Evolutionary conservation across 1,284 basidiomycete species (phyloP).

Genomic region (Puccinia horiana): DNA sequence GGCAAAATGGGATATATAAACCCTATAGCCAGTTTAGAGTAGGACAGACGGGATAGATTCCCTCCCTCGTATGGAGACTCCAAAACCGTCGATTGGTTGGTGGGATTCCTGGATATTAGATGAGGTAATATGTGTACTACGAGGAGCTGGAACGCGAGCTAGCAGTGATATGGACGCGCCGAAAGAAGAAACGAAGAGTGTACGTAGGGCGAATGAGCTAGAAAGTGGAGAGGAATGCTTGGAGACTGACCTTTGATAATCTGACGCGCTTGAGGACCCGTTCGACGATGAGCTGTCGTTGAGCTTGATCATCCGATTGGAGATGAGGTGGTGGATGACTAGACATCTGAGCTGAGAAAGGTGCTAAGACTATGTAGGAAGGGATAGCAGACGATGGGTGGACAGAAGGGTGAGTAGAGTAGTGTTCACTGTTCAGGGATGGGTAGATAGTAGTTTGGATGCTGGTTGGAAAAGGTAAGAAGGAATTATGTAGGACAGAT

Average conservation of each 20-base stretch:
- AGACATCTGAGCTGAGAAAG: conserved; percentile 22
- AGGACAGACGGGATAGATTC: background rate
- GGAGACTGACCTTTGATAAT: conserved; percentile 21
- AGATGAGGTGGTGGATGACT: background rate
- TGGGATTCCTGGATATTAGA: background rate
- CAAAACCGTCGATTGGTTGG: too few relatives aligned
- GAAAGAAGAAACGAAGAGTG: background rate
- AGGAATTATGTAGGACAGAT: background rate
- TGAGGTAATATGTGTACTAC: too few relatives aligned
- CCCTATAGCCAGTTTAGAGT: background rate
- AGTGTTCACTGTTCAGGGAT: background rate
- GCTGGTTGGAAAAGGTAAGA: background rate
- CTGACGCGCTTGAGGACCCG: conserved; percentile 35
- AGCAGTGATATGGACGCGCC: background rate
- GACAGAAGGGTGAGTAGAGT: background rate
- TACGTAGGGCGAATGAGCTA: background rate
- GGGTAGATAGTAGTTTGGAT: background rate
- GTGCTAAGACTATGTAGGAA: background rate
- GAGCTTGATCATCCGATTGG: conserved; percentile 23
- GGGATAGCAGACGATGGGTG: background rate
- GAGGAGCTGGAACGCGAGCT: background rate
- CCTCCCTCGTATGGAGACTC: background rate
- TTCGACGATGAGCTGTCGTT: conserved; percentile 22
- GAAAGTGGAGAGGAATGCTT: background rate
- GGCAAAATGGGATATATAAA: background rate